A percentile compares a stretch with the other conserved stretches of the same genome.
Evolutionary conservation across 352 stramenopile species (phyloP).

Genomic region (Globisporangium iwayamae): DNA sequence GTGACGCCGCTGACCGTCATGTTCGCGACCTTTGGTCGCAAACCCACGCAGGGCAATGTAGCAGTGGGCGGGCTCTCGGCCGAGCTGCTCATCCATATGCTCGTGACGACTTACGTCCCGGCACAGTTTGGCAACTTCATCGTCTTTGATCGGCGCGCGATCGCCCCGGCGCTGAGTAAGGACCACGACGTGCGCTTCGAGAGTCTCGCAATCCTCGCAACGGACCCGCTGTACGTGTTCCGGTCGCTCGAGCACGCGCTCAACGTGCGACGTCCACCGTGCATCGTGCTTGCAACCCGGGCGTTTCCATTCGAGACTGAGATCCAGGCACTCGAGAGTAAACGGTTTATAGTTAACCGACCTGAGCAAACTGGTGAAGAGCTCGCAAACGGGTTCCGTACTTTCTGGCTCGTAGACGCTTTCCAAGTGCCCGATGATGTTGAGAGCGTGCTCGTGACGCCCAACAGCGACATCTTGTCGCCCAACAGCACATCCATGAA

Average conservation of each 20-base stretch:
- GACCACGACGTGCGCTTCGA: constrained; percentile 43
- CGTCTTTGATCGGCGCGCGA: constrained; percentile 72
- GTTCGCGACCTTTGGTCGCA: constrained; percentile 89
- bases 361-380: constrained; percentile 92
- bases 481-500: constrained; percentile 83
- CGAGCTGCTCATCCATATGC: constrained; percentile 88
- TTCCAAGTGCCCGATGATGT: constrained; percentile 46
- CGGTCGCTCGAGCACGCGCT: constrained; percentile 85
- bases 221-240: constrained; percentile 49
- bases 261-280: constrained; percentile 81
- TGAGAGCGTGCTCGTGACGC: constrained; percentile 58
- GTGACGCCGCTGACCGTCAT: constrained; percentile 78
- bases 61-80: constrained; percentile 81
- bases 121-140: constrained; percentile 92
- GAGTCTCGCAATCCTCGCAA: constrained; percentile 44
- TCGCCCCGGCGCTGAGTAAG: constrained; percentile 40
- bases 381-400: constrained; percentile 85
- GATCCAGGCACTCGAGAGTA: constrained; percentile 12
- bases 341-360: constrained; percentile 69
- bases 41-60: constrained; percentile 74
- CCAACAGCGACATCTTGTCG: constrained; percentile 78
- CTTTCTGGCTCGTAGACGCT: constrained; percentile 68
- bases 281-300: constrained; percentile 66
- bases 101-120: constrained; percentile 90
- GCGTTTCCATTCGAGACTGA: constrained; percentile 21